A percentile compares a stretch with the other conserved stretches of the same genome.
These are phyloP conservation scores for Candida arabinofermentans DNA, from an alignment of 805 yeast species.

Conservation along the genomic window DNA sequence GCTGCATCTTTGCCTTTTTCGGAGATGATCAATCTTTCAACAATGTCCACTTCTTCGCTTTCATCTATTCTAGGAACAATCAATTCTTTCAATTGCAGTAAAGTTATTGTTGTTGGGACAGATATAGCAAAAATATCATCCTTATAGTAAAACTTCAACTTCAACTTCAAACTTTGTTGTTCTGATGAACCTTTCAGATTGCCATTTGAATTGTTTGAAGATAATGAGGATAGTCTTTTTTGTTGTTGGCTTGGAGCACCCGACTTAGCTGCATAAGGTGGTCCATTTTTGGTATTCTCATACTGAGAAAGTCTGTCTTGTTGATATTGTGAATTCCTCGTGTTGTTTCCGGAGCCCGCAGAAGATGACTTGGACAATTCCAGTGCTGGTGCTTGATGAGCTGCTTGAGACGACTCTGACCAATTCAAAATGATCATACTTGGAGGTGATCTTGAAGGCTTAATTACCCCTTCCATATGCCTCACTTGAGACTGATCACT, in stretches of 20 bases:
- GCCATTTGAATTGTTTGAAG: slow-evolving; percentile 16
- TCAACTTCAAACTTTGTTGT: slow-evolving; percentile 35
- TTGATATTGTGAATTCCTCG: slow-evolving; percentile 37
- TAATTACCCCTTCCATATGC: slow-evolving; percentile 18
- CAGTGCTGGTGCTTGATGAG: slow-evolving; percentile 10
- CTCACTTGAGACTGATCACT: slow-evolving; percentile 15
- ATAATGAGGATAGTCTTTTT: slow-evolving; percentile 14
- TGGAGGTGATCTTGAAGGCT: slow-evolving; percentile 31
- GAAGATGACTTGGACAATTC: slow-evolving; percentile 35
- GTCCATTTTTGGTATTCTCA: slow-evolving; percentile 26
- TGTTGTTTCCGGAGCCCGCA: slow-evolving; percentile 21
- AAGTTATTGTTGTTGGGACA: slow-evolving; percentile 22
- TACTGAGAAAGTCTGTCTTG: slow-evolving; percentile 52
- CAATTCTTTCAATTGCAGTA: slow-evolving; percentile 23
- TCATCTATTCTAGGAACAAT: slow-evolving; percentile 32
- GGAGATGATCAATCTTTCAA: slow-evolving; percentile 17
- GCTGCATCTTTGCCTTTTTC: slow-evolving; percentile 19
- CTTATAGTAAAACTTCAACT: slow-evolving; percentile 71
- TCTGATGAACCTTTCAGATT: background rate
- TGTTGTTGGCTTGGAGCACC: slow-evolving; percentile 18
- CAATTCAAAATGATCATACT: slow-evolving; percentile 23
- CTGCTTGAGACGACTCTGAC: slow-evolving; percentile 11
- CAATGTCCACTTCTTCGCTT: slow-evolving; percentile 21
- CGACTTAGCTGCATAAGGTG: no score
- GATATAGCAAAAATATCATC: slow-evolving; percentile 76